Evolutionary conservation across 345 rosid species (phyloP).

Genomic region (Boechera divaricarpa): DNA sequence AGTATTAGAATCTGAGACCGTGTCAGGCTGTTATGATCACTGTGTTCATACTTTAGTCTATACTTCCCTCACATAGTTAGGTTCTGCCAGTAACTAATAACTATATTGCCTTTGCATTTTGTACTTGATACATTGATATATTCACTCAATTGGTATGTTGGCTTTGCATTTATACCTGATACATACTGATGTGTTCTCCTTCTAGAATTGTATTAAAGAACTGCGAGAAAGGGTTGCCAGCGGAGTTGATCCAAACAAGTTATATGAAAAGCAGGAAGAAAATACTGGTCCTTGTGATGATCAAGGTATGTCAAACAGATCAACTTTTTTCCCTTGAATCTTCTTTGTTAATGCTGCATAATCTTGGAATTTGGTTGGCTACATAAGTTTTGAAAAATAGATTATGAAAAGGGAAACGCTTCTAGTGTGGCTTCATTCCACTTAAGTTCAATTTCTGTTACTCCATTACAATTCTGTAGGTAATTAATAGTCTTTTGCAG

Average conservation of each 20-base stretch:
- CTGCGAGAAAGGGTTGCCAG: constrained; percentile 81
- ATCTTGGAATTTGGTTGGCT: constrained; percentile 6
- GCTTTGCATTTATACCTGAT: background rate
- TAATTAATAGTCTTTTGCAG: constrained; percentile 39
- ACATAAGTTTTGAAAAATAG: background rate
- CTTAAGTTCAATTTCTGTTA: background rate
- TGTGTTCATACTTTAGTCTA: background rate
- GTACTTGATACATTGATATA: too few relatives aligned
- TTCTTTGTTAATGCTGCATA: background rate
- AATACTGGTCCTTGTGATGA: constrained; percentile 46
- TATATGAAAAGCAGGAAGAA: constrained; percentile 57
- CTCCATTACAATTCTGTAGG: constrained; percentile 1
- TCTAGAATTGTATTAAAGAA: constrained; percentile 71
- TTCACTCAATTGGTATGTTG: constrained; percentile 1
- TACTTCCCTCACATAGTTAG: background rate
- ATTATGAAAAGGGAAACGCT: constrained; percentile 10
- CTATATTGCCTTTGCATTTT: too few relatives aligned
- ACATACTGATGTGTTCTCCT: constrained; percentile 3
- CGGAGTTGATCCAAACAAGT: constrained; percentile 83
- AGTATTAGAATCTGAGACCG: background rate
- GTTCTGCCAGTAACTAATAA: background rate
- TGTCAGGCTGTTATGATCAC: constrained; percentile 10
- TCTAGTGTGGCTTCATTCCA: background rate
- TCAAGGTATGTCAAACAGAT: constrained; percentile 54
- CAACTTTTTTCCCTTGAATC: constrained; percentile 6